Evolutionary conservation across 768 basidiomycete species (phyloP), one percentile per base, ranked within the genome.

Genomic region (Cystofilobasidium capitatum): DNA sequence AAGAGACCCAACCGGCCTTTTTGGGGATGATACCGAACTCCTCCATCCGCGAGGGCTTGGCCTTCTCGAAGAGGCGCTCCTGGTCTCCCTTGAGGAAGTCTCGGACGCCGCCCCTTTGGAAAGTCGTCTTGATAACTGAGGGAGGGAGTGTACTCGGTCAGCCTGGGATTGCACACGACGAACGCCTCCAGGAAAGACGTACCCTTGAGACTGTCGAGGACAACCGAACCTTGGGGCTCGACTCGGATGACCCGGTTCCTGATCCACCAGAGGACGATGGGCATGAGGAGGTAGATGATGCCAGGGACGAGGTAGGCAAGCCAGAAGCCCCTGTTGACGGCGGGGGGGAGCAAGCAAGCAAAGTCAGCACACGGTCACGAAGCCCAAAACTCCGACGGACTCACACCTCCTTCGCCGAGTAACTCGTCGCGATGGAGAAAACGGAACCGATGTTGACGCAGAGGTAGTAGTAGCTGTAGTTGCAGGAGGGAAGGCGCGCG

Each of bases 191-290:
- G 1, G 54, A 33, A 13, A 7, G 51, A 58, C 57, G n/a, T n/a
- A 64, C 16, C 55, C 44, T 59, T 71, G 42, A 47, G 17, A 10
- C 72, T 71, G 42, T 78, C 77, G 57, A 73, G 44, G 29, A 75
- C 70, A 60, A 77, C 76, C 0, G 76, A 76, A 10, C 77, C 76
- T 40, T 74, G 72, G 8, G 77, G 76, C 42, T 76, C 74, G 16
- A 74, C 73, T 35, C 71, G 69, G 71, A 75, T 73, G 13, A 78
- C 61, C n/a, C 62, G 57, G 47, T 73, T 73, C 24, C 42, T 31
- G 1, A 54, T 17, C 17, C 40, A 65, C 42, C n/a, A 57, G 17
- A 62, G 51, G 17, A 17, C 31, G 17, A 62, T 12, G 0, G 59
- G 61, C 66, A 68, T 57, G 71, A 20, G 47, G 71, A 62, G 64